Evolutionary conservation across 176 grass and related monocot genomes (phyloP).

Genomic region (Typha latifolia): DNA sequence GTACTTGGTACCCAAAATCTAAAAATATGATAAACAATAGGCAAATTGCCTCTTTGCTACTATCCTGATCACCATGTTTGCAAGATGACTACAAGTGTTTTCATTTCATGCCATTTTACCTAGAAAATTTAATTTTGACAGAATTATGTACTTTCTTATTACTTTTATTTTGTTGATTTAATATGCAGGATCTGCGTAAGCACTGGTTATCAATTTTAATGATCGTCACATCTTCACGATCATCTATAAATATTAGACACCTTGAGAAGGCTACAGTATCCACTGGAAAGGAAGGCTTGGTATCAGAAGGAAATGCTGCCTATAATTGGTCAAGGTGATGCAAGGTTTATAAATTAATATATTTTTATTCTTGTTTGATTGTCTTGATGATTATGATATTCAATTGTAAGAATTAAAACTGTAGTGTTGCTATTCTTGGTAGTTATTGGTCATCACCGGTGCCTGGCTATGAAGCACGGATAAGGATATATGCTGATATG

Average conservation of each 20-base stretch:
- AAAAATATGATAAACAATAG: neutral
- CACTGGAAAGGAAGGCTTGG: conserved; percentile 85
- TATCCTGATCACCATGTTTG: neutral
- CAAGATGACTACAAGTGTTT: neutral
- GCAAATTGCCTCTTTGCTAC: neutral
- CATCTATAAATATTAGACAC: conserved; percentile 91
- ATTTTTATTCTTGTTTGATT: neutral
- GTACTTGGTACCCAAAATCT: neutral
- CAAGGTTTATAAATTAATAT: neutral
- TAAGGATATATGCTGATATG: too few relatives aligned
- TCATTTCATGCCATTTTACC: neutral
- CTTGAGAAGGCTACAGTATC: conserved; percentile 95
- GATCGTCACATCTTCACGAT: conserved; percentile 96
- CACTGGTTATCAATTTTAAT: conserved; percentile 96
- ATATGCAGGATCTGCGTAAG: conserved; percentile 78
- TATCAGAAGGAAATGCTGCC: conserved; percentile 97
- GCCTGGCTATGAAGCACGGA: too few relatives aligned
- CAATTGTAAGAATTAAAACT: too few relatives aligned
- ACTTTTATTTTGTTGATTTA: neutral
- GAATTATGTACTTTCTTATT: neutral
- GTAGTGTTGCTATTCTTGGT: too few relatives aligned
- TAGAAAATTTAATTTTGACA: neutral
- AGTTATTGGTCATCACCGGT: too few relatives aligned
- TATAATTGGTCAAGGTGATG: conserved; percentile 97
- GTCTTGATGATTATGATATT: neutral